These are phyloP conservation scores for Cystofilobasidium capitatum DNA, from an alignment of 768 basidiomycete species.

Conservation along the genomic window DNA sequence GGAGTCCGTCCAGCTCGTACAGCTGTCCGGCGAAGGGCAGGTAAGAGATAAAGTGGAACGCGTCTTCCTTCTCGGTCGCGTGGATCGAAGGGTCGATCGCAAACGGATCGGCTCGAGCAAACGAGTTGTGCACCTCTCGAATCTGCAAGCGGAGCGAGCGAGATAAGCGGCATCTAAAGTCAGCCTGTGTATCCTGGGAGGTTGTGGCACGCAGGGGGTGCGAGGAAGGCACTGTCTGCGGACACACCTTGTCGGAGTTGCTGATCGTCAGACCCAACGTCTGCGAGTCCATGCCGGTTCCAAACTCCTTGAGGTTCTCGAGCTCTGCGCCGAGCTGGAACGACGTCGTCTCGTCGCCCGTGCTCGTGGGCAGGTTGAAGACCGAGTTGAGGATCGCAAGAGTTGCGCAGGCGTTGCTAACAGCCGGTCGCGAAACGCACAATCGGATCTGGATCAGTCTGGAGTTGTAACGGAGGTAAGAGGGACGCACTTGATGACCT, in stretches of 20 bases:
- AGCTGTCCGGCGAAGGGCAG: constrained; percentile 70
- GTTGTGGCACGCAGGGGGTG: constrained; percentile 38
- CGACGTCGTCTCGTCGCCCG: constrained; percentile 28
- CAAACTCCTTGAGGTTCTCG: constrained; percentile 63
- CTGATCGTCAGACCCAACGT: constrained; percentile 40
- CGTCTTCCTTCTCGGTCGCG: constrained; percentile 59
- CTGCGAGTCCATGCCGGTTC: constrained; percentile 71
- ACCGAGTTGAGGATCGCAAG: constrained; percentile 85
- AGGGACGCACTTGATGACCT: constrained; percentile 1
- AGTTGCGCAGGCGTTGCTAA: constrained; percentile 95
- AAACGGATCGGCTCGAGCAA: constrained; percentile 81
- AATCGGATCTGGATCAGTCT: neutral
- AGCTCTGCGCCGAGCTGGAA: constrained; percentile 48
- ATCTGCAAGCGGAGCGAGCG: constrained; percentile 50
- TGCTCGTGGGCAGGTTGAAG: constrained; percentile 35
- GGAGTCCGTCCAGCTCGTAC: constrained; percentile 90
- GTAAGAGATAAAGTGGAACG: constrained; percentile 95
- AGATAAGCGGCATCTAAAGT: no score
- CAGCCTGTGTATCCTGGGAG: neutral
- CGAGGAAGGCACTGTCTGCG: neutral
- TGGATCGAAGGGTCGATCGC: constrained; percentile 67
- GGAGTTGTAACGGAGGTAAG: constrained; percentile 9
- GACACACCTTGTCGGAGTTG: constrained; percentile 39
- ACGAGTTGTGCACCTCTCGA: constrained; percentile 77
- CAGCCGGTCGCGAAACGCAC: constrained; percentile 52